Evolutionary conservation across 164 flowering plant genomes (phyloP).

Genomic region (Piper longum): DNA sequence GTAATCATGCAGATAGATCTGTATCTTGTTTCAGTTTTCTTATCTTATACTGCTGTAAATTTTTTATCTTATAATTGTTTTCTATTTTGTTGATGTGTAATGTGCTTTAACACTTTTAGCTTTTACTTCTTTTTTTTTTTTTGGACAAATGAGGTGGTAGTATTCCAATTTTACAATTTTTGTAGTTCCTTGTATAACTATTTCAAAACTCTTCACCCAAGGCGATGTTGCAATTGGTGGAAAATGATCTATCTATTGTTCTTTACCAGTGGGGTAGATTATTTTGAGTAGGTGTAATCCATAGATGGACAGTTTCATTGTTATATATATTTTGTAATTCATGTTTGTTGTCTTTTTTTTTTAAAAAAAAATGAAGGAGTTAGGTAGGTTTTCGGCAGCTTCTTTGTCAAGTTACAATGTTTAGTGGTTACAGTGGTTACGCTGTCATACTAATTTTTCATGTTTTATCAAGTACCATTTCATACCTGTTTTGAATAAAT

Average conservation of each 20-base stretch:
- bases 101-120: too few relatives aligned
- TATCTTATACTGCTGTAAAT: not conserved
- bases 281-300: not conserved
- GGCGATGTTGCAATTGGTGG: too few relatives aligned
- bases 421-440: not conserved
- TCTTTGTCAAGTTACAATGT: not conserved
- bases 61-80: not conserved
- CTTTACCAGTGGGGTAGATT: not conserved
- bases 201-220: too few relatives aligned
- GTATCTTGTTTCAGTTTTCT: not conserved
- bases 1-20: slow-evolving; percentile 17
- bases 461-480: not conserved
- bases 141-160: too few relatives aligned
- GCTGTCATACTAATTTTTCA: not conserved
- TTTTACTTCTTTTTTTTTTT: not conserved
- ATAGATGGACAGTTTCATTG: not conserved
- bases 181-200: too few relatives aligned
- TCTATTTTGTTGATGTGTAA: not conserved
- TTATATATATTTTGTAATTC: not conserved
- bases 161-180: too few relatives aligned
- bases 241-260: too few relatives aligned
- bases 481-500: too few relatives aligned
- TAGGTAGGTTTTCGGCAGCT: not conserved
- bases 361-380: not conserved
- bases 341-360: not conserved